Conservation (phyloP, 257 asterid genomes). For the Scutellaria baicalensis region DNA sequence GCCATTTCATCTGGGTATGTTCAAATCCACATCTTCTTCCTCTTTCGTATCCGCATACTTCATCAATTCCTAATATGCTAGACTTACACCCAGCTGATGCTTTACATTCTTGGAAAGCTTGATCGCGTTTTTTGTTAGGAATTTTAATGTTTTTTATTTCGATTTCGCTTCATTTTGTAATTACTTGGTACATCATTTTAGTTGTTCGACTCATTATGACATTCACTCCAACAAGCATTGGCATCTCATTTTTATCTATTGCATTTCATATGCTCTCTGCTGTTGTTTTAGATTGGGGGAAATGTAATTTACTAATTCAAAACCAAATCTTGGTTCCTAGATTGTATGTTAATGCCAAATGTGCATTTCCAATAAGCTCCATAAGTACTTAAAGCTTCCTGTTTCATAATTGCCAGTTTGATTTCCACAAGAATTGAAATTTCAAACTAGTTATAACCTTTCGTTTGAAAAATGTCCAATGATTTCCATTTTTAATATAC, state of each 20-base stretch:
- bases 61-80: too few species aligned
- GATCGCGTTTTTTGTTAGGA: neutral
- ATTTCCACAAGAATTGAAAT: neutral
- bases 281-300: neutral
- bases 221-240: neutral
- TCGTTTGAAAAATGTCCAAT: neutral
- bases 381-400: neutral
- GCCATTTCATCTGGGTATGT: constrained; percentile 46
- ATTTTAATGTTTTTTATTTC: neutral
- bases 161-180: neutral
- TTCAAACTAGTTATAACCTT: neutral
- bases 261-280: neutral
- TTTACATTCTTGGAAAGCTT: neutral
- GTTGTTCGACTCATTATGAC: neutral
- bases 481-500: neutral
- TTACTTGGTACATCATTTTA: neutral
- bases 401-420: neutral
- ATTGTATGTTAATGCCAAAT: too few species aligned
- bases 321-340: too few species aligned
- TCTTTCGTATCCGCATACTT: neutral
- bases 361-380: neutral
- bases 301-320: neutral
- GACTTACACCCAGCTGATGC: too few species aligned
- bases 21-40: neutral
- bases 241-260: neutral